A percentile compares a stretch with the other conserved stretches of the same genome.
These are phyloP conservation scores for Alisma plantagoaquatica DNA, from an alignment of 106 monocot genomes.

Conservation along the genomic window DNA sequence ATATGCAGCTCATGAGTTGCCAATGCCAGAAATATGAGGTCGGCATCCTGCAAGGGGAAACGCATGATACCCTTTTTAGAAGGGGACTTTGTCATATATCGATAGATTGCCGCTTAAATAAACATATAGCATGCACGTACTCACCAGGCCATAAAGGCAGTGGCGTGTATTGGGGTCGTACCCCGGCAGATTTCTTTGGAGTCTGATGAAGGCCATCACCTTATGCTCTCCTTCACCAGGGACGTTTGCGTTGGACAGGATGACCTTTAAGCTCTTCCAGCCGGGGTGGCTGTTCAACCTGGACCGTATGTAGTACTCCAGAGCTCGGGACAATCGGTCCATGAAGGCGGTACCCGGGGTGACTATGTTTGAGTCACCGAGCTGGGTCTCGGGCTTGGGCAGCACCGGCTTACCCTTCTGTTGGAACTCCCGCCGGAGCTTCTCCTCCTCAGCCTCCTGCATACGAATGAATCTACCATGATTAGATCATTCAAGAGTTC, in stretches of 20 bases:
- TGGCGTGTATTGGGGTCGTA: slow-evolving; percentile 51
- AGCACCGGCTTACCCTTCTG: slow-evolving; percentile 4
- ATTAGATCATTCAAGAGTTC: not conserved
- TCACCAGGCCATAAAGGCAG: slow-evolving; percentile 61
- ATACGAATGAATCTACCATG: not conserved
- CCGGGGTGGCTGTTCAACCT: slow-evolving; percentile 41
- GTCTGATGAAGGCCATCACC: slow-evolving; percentile 39
- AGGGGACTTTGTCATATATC: too few species aligned
- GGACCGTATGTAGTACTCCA: slow-evolving; percentile 36
- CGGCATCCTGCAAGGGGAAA: slow-evolving; percentile 85
- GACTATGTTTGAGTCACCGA: slow-evolving; percentile 43
- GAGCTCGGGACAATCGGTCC: slow-evolving; percentile 30
- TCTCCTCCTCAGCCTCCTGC: slow-evolving; percentile 33
- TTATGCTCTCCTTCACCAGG: slow-evolving; percentile 76
- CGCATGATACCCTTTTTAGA: too few species aligned
- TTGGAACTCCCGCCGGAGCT: slow-evolving; percentile 12
- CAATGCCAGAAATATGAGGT: slow-evolving; percentile 60
- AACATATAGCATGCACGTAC: too few species aligned
- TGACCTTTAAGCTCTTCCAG: slow-evolving; percentile 45
- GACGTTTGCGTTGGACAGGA: slow-evolving; percentile 51
- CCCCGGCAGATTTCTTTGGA: slow-evolving; percentile 27
- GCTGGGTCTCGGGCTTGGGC: slow-evolving; percentile 3
- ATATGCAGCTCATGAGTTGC: slow-evolving; percentile 65
- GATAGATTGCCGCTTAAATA: too few species aligned
- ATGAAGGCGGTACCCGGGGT: slow-evolving; percentile 62